Evolutionary conservation across 164 flowering plant species (phyloP).

Genomic region (Brasenia schreberi): DNA sequence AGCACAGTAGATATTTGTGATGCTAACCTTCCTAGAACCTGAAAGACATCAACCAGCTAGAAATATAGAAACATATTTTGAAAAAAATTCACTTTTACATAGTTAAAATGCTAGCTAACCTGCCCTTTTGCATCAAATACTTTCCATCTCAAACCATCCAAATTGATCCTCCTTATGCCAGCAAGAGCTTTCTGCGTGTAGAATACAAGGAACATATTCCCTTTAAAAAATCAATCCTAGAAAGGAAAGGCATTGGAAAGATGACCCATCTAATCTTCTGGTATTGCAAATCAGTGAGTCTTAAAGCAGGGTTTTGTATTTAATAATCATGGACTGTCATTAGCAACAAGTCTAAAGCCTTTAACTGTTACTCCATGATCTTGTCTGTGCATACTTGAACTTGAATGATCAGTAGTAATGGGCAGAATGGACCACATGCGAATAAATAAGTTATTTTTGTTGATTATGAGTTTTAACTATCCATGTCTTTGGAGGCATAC

Average conservation of each 20-base stretch:
- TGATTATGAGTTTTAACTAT: no score
- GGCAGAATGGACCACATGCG: no score
- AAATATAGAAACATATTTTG: background rate
- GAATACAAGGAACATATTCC: background rate
- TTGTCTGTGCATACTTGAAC: no score
- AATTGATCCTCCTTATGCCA: constrained; percentile 64
- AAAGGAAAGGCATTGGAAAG: background rate
- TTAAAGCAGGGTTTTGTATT: background rate
- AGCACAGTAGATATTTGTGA: constrained; percentile 76
- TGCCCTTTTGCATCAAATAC: constrained; percentile 89
- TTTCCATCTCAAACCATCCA: constrained; percentile 82
- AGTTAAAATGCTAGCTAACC: constrained; percentile 21
- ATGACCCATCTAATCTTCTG: background rate
- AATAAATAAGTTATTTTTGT: no score
- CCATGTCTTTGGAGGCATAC: no score
- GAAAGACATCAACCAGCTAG: background rate
- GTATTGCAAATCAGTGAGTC: background rate
- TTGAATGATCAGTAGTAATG: no score
- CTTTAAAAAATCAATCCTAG: background rate
- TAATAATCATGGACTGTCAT: no score
- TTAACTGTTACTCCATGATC: no score
- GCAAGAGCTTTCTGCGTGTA: constrained; percentile 72
- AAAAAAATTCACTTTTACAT: background rate
- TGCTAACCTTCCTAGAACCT: constrained; percentile 90
- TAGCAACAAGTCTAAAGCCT: no score